Evolutionary conservation across 441 rosid genomes (phyloP).

Genomic region (Adansonia grandidieri): DNA sequence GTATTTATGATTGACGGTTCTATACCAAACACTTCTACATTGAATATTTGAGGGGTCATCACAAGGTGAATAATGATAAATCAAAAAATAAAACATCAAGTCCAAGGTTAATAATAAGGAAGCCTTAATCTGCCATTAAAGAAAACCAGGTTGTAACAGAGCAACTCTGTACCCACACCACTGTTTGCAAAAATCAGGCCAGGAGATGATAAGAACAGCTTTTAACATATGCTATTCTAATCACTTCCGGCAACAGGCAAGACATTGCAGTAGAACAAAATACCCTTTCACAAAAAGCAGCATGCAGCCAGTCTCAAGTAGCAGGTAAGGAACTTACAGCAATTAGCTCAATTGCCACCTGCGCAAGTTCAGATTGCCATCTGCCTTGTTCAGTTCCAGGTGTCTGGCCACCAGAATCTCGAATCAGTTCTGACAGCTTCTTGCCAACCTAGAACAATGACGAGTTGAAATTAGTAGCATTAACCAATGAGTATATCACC

Average conservation of each 20-base stretch:
- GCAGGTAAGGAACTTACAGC: slow-evolving; percentile 55
- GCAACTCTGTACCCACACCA: neutral
- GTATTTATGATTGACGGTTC: neutral
- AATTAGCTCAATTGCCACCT: slow-evolving; percentile 95
- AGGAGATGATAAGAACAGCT: slow-evolving; percentile 16
- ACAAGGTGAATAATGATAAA: slow-evolving; percentile 6
- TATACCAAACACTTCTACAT: neutral
- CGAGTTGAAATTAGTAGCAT: slow-evolving; percentile 23
- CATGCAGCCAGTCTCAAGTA: slow-evolving; percentile 11
- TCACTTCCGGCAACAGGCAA: neutral
- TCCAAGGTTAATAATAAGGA: neutral
- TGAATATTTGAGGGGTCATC: slow-evolving; percentile 7
- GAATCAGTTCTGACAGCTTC: slow-evolving; percentile 92
- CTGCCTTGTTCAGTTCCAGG: slow-evolving; percentile 85
- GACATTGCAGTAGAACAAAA: slow-evolving; percentile 13
- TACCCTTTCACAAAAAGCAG: neutral
- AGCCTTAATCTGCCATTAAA: neutral
- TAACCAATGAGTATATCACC: neutral
- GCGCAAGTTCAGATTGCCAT: slow-evolving; percentile 98
- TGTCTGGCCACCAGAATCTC: slow-evolving; percentile 88
- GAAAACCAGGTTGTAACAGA: neutral
- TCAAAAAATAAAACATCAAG: neutral
- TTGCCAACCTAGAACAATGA: slow-evolving; percentile 77
- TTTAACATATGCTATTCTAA: neutral
- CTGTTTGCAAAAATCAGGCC: slow-evolving; percentile 1